Conservation (phyloP, 345 rosid species). For the Euphorbia lathyris region DNA sequence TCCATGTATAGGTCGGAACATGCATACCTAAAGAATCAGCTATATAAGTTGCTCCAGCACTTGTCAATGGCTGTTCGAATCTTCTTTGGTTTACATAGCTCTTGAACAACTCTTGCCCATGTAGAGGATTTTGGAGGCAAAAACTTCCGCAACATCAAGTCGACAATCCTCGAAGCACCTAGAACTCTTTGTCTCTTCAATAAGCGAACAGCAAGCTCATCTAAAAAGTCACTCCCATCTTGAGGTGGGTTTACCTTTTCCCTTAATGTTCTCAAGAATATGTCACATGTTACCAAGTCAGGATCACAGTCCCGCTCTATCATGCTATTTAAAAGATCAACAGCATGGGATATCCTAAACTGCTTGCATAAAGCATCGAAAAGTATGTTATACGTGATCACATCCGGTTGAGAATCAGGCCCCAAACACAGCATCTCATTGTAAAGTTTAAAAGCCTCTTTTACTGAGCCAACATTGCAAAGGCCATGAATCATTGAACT, state of each 20-base stretch:
- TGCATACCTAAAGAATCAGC: slow-evolving; percentile 30
- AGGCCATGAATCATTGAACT: slow-evolving; percentile 87
- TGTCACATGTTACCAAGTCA: slow-evolving; percentile 70
- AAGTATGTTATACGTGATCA: slow-evolving; percentile 81
- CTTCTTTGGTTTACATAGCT: slow-evolving; percentile 67
- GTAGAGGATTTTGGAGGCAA: slow-evolving; percentile 58
- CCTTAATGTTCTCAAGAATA: slow-evolving; percentile 55
- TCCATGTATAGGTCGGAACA: not conserved
- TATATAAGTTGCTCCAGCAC: slow-evolving; percentile 55
- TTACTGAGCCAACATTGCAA: slow-evolving; percentile 54
- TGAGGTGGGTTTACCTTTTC: slow-evolving; percentile 70
- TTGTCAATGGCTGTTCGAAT: slow-evolving; percentile 55
- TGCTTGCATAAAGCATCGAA: slow-evolving; percentile 65
- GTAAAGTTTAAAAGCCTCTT: slow-evolving; percentile 68
- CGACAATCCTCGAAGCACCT: slow-evolving; percentile 69
- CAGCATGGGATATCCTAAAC: slow-evolving; percentile 54
- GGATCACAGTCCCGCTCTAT: slow-evolving; percentile 79
- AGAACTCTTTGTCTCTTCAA: slow-evolving; percentile 54
- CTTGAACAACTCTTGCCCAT: slow-evolving; percentile 63
- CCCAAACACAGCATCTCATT: slow-evolving; percentile 85
- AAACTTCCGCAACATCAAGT: slow-evolving; percentile 71
- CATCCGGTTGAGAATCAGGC: slow-evolving; percentile 73
- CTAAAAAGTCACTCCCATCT: slow-evolving; percentile 69
- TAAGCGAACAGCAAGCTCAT: slow-evolving; percentile 68
- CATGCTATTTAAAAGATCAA: slow-evolving; percentile 79